Evolutionary conservation across 495 filamentous ascomycete genomes (phyloP), one percentile per base, ranked within the genome.

Genomic region (Chaetomium fimeti): DNA sequence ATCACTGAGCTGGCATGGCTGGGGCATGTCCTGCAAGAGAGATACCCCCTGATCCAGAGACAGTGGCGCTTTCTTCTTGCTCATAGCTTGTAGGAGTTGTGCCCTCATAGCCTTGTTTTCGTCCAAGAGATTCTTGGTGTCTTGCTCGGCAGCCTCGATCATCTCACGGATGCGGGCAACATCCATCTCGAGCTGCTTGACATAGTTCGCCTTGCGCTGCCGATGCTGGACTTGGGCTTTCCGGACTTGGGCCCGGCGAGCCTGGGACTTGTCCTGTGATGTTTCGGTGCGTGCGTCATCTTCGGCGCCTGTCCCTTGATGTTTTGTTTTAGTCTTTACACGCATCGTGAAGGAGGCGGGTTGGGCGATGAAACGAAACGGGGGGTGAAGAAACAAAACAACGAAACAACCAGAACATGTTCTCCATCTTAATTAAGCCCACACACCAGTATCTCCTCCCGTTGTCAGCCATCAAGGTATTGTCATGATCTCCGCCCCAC

Each of bases 211-310:
- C 67, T 84, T 83, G 32, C 79, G 76, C 66, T 83, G 78, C 6
- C 81, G 79, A 64, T 84, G 82, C 65, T 81, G 77, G 51, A 76
- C 77, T 69, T 84, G 82, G 2, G 82, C 81, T 60, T 76, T 79
- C 25, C 80, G 69, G 54, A 84, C 82, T 55, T 84, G 82, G 8
- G 75, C 75, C 8, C 82, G 73, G 6, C 81, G 73, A 13, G 72
- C 67, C 63, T 79, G 72, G 47, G 77, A 69, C 60, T 78, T 78
- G 24, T 72, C 69, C 56, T 20, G 18, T 12, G 52, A 5, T 11
- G 9, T 67, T 42, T 13, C 56, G 16, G 42, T 6, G 45, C 45
- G 0, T 55, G 36, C 51, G 6, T 24, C 49, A 55, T 62, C 24
- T 15, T 43, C 16, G 24, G 32, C 32, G 3, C 15, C 57, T 57